Percentiles rank a stretch among this genome's conserved stretches.
These are phyloP conservation scores for Diaporthe nobilis DNA, from an alignment of 2,329 filamentous ascomycete genomes.

Conservation along the genomic window DNA sequence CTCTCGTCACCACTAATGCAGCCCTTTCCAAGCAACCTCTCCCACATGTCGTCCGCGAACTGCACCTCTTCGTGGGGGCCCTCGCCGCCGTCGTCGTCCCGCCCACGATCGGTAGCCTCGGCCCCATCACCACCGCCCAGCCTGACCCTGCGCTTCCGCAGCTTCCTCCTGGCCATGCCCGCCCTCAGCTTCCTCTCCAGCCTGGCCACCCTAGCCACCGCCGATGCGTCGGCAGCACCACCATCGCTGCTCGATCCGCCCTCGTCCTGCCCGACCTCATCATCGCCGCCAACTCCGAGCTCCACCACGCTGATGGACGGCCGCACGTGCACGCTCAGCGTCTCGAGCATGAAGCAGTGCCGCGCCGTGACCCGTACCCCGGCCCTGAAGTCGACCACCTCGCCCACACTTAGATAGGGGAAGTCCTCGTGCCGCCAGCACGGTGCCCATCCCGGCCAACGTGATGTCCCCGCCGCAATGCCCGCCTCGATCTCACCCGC, in stretches of 20 bases:
- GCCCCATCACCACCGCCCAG: not conserved
- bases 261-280: constrained; percentile 31
- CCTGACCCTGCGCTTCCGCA: not conserved
- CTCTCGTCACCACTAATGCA: constrained; percentile 71
- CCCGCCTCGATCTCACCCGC: constrained; percentile 15
- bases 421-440: constrained; percentile 70
- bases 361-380: constrained; percentile 48
- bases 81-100: constrained; percentile 10
- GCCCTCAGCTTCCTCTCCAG: constrained; percentile 9
- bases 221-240: not conserved
- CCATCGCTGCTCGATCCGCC: constrained; percentile 44
- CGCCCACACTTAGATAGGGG: constrained; percentile 63
- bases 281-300: not conserved
- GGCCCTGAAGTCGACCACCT: constrained; percentile 60
- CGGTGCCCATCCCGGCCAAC: constrained; percentile 55
- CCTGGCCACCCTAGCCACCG: constrained; percentile 3
- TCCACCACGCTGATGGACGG: constrained; percentile 55
- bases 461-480: constrained; percentile 23
- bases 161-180: not conserved
- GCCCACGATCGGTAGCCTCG: constrained; percentile 14
- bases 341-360: constrained; percentile 53
- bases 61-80: constrained; percentile 52
- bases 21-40: constrained; percentile 65
- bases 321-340: constrained; percentile 59
- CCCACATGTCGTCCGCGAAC: constrained; percentile 61